A percentile compares a stretch with the other conserved stretches of the same genome.
phyloP scores from a whole-genome alignment of 2,329 filamentous ascomycete genomes.

The Hypoxylon sp. region DNA sequence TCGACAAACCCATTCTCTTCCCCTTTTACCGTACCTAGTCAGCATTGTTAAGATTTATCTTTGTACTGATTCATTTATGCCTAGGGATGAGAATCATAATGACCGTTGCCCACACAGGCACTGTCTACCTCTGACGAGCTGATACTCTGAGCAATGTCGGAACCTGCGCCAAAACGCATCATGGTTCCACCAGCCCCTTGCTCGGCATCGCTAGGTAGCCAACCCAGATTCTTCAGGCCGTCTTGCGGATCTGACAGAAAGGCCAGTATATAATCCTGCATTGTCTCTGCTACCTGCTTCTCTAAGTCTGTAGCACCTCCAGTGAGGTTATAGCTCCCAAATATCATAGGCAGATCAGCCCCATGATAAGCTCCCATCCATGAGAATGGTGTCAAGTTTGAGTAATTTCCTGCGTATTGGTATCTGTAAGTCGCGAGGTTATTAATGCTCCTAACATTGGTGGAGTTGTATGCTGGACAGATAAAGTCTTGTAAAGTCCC shows the following conservation, averaged over 20 bases:
- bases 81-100: slow-evolving; percentile 22
- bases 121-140: slow-evolving; percentile 35
- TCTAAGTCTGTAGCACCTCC: slow-evolving; percentile 39
- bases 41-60: not conserved
- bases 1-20: not conserved
- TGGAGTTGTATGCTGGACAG: slow-evolving; percentile 37
- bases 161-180: slow-evolving; percentile 27
- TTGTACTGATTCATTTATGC: slow-evolving; percentile 14
- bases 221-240: slow-evolving; percentile 28
- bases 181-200: slow-evolving; percentile 20
- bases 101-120: slow-evolving; percentile 31
- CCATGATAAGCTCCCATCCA: slow-evolving; percentile 50
- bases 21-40: not conserved
- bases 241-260: slow-evolving; percentile 37
- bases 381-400: slow-evolving; percentile 49
- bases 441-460: slow-evolving; percentile 33
- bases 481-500: slow-evolving; percentile 38
- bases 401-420: slow-evolving; percentile 53
- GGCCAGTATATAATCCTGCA: slow-evolving; percentile 41
- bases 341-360: slow-evolving; percentile 41
- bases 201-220: slow-evolving; percentile 11
- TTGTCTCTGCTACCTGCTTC: slow-evolving; percentile 34
- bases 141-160: slow-evolving; percentile 31
- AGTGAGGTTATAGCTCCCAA: slow-evolving; percentile 41
- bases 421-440: slow-evolving; percentile 52